phyloP scores from a whole-genome alignment of 2,329 filamentous ascomycete species.

The Aspergillus cejpii region DNA sequence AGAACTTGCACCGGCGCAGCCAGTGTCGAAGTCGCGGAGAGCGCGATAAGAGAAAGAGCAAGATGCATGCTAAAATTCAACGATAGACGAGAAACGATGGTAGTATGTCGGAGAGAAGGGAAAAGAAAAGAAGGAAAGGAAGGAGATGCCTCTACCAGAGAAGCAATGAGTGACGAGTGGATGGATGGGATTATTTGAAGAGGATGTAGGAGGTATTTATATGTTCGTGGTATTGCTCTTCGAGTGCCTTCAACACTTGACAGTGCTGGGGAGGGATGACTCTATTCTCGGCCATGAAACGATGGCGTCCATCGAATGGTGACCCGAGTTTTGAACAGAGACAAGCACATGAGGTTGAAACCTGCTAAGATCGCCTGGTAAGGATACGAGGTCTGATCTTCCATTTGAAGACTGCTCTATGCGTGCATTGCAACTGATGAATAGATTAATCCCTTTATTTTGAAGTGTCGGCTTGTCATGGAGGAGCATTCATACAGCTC shows the following conservation, averaged over 20 bases:
- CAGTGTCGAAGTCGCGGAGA: neutral
- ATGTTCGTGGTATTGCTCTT: neutral
- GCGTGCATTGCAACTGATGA: neutral
- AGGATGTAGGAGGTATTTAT: neutral
- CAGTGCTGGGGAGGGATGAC: neutral
- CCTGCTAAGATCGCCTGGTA: neutral
- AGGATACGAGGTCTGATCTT: neutral
- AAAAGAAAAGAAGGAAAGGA: neutral
- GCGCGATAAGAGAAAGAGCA: neutral
- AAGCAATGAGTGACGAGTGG: neutral
- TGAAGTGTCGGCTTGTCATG: neutral
- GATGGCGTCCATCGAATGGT: neutral
- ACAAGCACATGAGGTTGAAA: neutral
- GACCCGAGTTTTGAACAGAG: neutral
- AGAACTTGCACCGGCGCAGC: neutral
- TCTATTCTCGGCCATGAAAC: neutral
- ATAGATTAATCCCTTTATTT: neutral
- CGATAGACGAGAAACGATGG: neutral
- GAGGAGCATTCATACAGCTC: neutral
- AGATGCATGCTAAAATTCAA: neutral
- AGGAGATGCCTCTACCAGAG: neutral
- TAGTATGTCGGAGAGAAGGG: neutral
- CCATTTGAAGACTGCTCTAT: neutral
- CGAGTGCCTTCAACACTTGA: neutral
- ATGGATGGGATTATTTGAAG: neutral